phyloP scores from a whole-genome alignment of 805 yeast species.

The Barnettozyma siamensis region DNA sequence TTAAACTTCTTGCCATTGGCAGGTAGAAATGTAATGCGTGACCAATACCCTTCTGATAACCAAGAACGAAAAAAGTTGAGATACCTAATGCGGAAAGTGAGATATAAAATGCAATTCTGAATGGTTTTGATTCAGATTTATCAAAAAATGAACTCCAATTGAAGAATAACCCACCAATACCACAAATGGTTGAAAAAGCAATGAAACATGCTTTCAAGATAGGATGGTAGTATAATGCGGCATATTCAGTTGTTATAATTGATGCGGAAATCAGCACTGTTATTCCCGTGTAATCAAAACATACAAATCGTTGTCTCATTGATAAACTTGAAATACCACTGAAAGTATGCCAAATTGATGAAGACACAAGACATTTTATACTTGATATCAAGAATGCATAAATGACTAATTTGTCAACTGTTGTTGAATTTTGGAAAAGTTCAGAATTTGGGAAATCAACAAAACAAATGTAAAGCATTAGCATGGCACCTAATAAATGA shows the following conservation, averaged over 20 bases:
- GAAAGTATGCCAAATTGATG: constrained; percentile 90
- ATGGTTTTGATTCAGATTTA: constrained; percentile 72
- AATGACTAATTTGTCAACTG: constrained; percentile 45
- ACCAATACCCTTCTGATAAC: constrained; percentile 48
- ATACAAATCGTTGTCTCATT: constrained; percentile 72
- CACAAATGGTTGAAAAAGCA: constrained; percentile 57
- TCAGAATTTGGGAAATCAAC: constrained; percentile 59
- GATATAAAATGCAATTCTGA: constrained; percentile 75
- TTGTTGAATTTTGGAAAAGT: constrained; percentile 37
- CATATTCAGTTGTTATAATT: constrained; percentile 79
- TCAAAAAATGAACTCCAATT: constrained; percentile 95
- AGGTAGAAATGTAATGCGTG: constrained; percentile 48
- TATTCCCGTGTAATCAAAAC: constrained; percentile 93
- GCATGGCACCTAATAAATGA: constrained; percentile 65
- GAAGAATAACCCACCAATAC: constrained; percentile 65
- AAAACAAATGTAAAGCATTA: constrained; percentile 50
- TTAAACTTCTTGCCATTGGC: constrained; percentile 68
- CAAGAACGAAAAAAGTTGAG: constrained; percentile 53
- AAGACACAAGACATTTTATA: constrained; percentile 68
- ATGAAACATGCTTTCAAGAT: constrained; percentile 45
- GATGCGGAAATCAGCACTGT: constrained; percentile 87
- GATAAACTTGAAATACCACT: constrained; percentile 62
- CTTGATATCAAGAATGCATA: constrained; percentile 67
- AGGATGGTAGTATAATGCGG: constrained; percentile 61
- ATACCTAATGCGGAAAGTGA: constrained; percentile 73